These are phyloP conservation scores for Paraphoma sp. DNA, from an alignment of 2,329 filamentous ascomycete genomes.

Conservation along the genomic window DNA sequence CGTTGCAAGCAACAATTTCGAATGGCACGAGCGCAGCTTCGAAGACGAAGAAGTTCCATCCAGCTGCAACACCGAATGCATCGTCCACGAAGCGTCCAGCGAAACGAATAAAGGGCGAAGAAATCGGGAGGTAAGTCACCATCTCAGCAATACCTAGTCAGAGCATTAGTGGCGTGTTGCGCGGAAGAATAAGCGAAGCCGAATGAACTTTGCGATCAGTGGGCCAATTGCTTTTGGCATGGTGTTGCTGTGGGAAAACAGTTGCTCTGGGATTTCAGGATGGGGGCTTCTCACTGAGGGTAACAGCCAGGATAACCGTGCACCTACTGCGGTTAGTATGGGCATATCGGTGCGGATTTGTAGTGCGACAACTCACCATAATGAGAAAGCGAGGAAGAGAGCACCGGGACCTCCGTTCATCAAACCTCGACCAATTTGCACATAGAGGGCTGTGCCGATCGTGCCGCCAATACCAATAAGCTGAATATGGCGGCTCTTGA, in stretches of 20 bases:
- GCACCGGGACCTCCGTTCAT: constrained; percentile 56
- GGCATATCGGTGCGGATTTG: neutral
- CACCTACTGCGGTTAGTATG: constrained; percentile 41
- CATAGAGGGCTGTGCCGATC: constrained; percentile 57
- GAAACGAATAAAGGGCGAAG: constrained; percentile 79
- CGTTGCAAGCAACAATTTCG: constrained; percentile 62
- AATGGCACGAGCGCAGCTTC: constrained; percentile 72
- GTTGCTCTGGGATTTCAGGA: constrained; percentile 27
- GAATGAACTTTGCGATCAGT: constrained; percentile 16
- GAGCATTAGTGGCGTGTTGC: constrained; percentile 15
- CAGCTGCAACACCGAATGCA: constrained; percentile 74
- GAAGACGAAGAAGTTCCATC: constrained; percentile 78
- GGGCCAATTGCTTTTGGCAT: constrained; percentile 17
- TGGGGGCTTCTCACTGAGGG: constrained; percentile 44
- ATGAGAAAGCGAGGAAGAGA: constrained; percentile 54
- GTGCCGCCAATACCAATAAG: constrained; percentile 56
- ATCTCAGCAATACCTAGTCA: constrained; percentile 69
- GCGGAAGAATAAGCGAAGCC: neutral
- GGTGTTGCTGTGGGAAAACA: constrained; percentile 27
- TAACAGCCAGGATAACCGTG: constrained; percentile 51
- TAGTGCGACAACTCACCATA: constrained; percentile 46
- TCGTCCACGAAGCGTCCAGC: constrained; percentile 78
- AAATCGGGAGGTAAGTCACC: constrained; percentile 78
- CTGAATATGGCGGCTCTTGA: constrained; percentile 56
- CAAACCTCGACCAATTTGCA: constrained; percentile 54